A percentile compares a stretch with the other conserved stretches of the same genome.
Conservation (phyloP, 2,329 filamentous ascomycete species). For the Fusarium camptoceras region DNA sequence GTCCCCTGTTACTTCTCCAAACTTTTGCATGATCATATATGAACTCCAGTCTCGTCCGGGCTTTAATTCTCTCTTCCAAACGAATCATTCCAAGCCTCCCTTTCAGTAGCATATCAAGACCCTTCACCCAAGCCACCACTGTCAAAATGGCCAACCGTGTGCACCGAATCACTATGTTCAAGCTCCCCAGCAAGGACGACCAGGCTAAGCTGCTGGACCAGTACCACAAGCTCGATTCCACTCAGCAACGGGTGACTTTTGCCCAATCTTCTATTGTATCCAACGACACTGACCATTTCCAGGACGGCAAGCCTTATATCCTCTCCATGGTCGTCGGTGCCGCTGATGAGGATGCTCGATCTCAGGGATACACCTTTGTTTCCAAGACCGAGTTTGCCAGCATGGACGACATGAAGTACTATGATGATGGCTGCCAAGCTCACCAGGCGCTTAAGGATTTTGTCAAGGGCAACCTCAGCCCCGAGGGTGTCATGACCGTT, state of each 20-base stretch:
- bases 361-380: slow-evolving; percentile 74
- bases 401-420: slow-evolving; percentile 76
- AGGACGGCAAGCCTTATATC: slow-evolving; percentile 81
- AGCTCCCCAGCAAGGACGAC: slow-evolving; percentile 59
- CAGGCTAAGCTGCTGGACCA: slow-evolving; percentile 58
- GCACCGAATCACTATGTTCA: slow-evolving; percentile 66
- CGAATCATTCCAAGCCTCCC: not conserved
- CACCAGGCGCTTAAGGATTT: slow-evolving; percentile 57
- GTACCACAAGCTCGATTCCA: slow-evolving; percentile 56
- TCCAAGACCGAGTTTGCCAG: slow-evolving; percentile 72
- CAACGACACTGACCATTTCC: not conserved
- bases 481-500: slow-evolving; percentile 56
- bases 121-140: slow-evolving; percentile 8
- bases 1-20: slow-evolving; percentile 5
- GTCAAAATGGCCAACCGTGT: slow-evolving; percentile 57
- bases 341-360: slow-evolving; percentile 67
- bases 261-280: not conserved
- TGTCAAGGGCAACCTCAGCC: slow-evolving; percentile 47
- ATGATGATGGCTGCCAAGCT: slow-evolving; percentile 66
- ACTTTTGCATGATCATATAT: slow-evolving; percentile 25
- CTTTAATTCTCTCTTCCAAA: slow-evolving; percentile 3
- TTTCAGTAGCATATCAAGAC: slow-evolving; percentile 8
- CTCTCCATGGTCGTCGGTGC: slow-evolving; percentile 65
- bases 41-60: slow-evolving; percentile 25
- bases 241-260: slow-evolving; percentile 56